Evolutionary conservation across 2,329 filamentous ascomycete species (phyloP).

Genomic region (Rhexocercosporidium sp.): DNA sequence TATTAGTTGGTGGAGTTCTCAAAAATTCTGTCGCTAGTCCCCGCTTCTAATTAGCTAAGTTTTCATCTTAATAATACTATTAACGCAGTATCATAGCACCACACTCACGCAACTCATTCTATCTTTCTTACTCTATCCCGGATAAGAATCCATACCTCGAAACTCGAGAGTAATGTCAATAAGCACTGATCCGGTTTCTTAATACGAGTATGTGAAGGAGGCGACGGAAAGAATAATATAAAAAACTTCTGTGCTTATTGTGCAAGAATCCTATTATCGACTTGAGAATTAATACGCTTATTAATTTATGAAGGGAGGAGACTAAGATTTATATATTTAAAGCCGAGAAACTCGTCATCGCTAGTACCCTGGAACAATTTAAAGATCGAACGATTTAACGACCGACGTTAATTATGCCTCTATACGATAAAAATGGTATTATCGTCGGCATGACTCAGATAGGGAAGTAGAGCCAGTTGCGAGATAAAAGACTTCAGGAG

Average conservation of each 20-base stretch:
- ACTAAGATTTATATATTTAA: neutral
- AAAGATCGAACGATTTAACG: neutral
- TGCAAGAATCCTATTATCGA: neutral
- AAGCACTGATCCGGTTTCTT: neutral
- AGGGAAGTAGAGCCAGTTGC: neutral
- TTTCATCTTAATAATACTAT: too few relatives aligned
- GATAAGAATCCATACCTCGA: neutral
- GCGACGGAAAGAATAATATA: neutral
- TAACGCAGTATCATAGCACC: too few relatives aligned
- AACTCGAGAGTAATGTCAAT: neutral
- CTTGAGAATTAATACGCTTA: neutral
- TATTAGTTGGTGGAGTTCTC: too few relatives aligned
- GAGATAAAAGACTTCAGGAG: neutral
- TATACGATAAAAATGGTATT: neutral
- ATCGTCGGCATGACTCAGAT: neutral
- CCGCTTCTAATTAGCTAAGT: neutral
- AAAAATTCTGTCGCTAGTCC: neutral
- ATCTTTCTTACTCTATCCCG: too few relatives aligned
- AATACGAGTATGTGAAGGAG: neutral
- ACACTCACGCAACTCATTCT: too few relatives aligned
- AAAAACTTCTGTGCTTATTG: neutral
- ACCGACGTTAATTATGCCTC: neutral
- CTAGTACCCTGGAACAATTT: neutral
- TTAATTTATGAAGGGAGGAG: neutral
- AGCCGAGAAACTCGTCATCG: neutral